phyloP scores from a whole-genome alignment of 345 rosid species.

The Isatis tinctoria region DNA sequence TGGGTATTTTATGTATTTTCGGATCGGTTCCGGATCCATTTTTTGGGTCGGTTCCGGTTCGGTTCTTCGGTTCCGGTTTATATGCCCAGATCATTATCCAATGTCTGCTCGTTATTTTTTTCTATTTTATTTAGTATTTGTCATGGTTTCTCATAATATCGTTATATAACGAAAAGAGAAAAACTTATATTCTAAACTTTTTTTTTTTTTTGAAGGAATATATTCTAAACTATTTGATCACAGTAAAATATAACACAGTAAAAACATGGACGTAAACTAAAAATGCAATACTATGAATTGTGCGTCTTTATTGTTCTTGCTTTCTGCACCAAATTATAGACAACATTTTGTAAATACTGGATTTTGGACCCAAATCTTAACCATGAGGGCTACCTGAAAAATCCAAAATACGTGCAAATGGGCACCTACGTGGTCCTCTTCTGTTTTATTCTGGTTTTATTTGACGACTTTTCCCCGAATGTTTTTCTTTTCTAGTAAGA shows the following conservation, averaged over 20 bases:
- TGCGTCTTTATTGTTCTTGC: background rate
- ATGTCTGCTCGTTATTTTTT: too few relatives aligned
- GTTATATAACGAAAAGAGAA: background rate
- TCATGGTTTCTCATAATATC: background rate
- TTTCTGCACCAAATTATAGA: background rate
- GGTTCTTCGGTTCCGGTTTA: too few relatives aligned
- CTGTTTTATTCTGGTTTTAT: slow-evolving; percentile 23
- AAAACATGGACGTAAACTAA: background rate
- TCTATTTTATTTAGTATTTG: background rate
- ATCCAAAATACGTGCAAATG: slow-evolving; percentile 28
- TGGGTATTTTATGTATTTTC: too few relatives aligned
- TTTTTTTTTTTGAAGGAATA: too few relatives aligned
- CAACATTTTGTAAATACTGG: background rate
- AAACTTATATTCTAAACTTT: background rate
- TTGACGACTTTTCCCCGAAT: slow-evolving; percentile 14
- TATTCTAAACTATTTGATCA: background rate
- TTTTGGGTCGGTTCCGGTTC: too few relatives aligned
- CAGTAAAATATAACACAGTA: background rate
- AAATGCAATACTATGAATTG: background rate
- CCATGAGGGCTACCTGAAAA: slow-evolving; percentile 25
- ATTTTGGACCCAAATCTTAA: slow-evolving; percentile 6
- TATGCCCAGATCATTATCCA: too few relatives aligned
- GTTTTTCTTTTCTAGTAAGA: background rate
- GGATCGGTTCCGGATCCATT: too few relatives aligned
- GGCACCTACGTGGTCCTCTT: slow-evolving; percentile 26